Conservation (phyloP, 371 early-diverging fungal genomes). For the Syncephalastrum sp. region DNA sequence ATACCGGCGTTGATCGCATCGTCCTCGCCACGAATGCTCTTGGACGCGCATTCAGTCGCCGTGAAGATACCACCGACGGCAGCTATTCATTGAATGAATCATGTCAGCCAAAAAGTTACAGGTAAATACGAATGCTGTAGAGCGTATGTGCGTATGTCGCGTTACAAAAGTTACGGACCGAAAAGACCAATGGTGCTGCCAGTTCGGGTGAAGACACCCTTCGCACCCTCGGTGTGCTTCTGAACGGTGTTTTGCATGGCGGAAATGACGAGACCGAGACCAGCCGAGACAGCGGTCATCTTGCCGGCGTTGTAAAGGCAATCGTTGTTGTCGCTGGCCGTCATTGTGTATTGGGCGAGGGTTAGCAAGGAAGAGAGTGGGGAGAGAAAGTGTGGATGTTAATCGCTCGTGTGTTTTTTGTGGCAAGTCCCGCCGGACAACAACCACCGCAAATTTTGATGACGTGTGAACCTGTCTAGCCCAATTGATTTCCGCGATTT, state of each 20-base stretch:
- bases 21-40: constrained; percentile 62
- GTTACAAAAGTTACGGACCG: constrained; percentile 47
- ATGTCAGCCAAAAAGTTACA: neutral
- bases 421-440: neutral
- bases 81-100: constrained; percentile 35
- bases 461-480: neutral
- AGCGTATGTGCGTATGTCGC: neutral
- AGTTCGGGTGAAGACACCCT: constrained; percentile 65
- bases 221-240: constrained; percentile 64
- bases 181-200: constrained; percentile 72
- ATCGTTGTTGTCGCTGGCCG: constrained; percentile 47
- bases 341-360: constrained; percentile 22
- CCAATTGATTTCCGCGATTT: too few species aligned
- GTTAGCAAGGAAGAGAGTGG: constrained; percentile 9
- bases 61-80: constrained; percentile 82
- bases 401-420: too few species aligned
- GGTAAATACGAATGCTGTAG: neutral
- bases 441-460: constrained; percentile 6
- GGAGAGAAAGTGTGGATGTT: constrained; percentile 5
- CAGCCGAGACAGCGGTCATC: constrained; percentile 59
- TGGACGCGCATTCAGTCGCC: constrained; percentile 61
- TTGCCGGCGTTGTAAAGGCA: constrained; percentile 56
- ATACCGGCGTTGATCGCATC: constrained; percentile 71
- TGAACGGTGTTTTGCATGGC: constrained; percentile 73
- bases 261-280: constrained; percentile 67